A percentile compares a stretch with the other conserved stretches of the same genome.
phyloP scores from a whole-genome alignment of 306 rosid genomes.

The Rosa chinensis region DNA sequence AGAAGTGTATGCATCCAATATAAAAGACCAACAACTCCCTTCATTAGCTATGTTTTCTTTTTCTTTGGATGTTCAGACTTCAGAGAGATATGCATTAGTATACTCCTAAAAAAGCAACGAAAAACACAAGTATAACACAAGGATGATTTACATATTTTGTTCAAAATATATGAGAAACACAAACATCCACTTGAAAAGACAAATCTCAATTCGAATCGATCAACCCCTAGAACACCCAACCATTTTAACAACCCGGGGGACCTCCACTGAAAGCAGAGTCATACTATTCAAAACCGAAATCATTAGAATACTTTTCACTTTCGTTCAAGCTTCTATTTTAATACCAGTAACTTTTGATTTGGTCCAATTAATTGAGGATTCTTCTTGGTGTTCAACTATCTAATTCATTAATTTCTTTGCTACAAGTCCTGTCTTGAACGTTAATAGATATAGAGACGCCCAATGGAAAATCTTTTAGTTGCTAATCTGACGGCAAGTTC shows the following conservation, averaged over 20 bases:
- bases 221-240: background rate
- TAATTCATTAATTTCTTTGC: background rate
- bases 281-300: background rate
- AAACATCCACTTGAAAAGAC: background rate
- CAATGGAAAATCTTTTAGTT: constrained; percentile 3
- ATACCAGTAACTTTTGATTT: background rate
- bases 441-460: background rate
- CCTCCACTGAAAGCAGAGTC: background rate
- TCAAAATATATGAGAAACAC: background rate
- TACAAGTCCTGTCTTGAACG: constrained; percentile 2
- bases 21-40: too few relatives aligned
- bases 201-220: background rate
- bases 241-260: background rate
- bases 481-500: background rate
- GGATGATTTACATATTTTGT: background rate
- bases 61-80: background rate
- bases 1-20: too few relatives aligned
- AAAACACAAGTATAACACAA: background rate
- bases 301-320: background rate
- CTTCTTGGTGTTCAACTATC: background rate
- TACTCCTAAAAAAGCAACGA: background rate
- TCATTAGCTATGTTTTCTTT: background rate
- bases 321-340: background rate
- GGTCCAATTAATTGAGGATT: background rate
- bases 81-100: background rate